These are phyloP conservation scores for Neodidymelliopsis sp. DNA, from an alignment of 2,329 filamentous ascomycete genomes.

Conservation along the genomic window DNA sequence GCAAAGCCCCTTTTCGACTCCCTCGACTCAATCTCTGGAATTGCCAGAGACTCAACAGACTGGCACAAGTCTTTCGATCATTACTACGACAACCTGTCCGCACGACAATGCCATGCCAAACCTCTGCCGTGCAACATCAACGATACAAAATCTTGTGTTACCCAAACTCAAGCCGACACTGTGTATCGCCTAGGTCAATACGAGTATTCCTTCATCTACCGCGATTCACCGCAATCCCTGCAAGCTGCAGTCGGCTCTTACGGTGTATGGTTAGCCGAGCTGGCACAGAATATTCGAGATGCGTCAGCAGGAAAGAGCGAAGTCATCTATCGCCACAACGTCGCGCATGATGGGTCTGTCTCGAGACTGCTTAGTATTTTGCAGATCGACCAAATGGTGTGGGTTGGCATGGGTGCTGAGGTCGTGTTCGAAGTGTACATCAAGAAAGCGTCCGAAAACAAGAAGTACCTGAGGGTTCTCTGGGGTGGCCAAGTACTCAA, in stretches of 20 bases:
- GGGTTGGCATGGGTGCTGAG: constrained; percentile 84
- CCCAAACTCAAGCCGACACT: constrained; percentile 67
- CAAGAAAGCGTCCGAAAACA: constrained; percentile 21
- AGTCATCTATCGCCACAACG: constrained; percentile 73
- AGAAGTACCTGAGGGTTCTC: constrained; percentile 68
- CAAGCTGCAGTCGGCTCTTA: constrained; percentile 67
- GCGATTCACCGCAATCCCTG: constrained; percentile 69
- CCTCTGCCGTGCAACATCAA: constrained; percentile 72
- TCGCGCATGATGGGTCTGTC: constrained; percentile 80
- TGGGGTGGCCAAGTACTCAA: constrained; percentile 72
- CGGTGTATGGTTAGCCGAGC: constrained; percentile 78
- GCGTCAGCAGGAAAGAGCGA: constrained; percentile 26
- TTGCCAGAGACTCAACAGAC: constrained; percentile 61
- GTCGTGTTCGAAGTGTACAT: constrained; percentile 75
- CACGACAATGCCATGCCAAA: constrained; percentile 77
- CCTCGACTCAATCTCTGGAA: constrained; percentile 74
- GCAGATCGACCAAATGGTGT: constrained; percentile 79
- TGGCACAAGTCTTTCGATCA: constrained; percentile 81
- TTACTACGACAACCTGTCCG: constrained; percentile 85
- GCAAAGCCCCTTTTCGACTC: constrained; percentile 62
- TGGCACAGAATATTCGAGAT: constrained; percentile 69
- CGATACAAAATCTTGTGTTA: constrained; percentile 64
- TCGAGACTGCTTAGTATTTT: constrained; percentile 72
- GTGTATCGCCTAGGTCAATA: constrained; percentile 81
- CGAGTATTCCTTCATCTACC: constrained; percentile 82